Base-by-base conservation (phyloP, 805 yeast species). In the Saccharomycopsis microspora region DNA sequence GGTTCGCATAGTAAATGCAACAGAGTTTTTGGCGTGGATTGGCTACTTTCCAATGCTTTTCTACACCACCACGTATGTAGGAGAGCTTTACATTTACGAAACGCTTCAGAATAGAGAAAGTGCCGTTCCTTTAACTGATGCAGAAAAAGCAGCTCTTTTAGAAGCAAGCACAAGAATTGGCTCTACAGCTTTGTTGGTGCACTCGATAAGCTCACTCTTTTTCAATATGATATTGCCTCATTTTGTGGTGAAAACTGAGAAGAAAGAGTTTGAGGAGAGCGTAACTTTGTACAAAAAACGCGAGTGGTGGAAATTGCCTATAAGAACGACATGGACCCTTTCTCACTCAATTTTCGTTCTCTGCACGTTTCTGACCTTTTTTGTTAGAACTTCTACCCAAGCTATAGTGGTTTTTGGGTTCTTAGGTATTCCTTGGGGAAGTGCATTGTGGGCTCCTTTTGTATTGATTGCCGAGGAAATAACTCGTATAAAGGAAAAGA, bases 21-120 rank as follows among this genome's bases (percentile, higher is more conserved):
- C 78, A 1, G 81, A 79, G 58, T 74, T 78, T 50, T 75, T 75
- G 59, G 83, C 83, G 1, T 79, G 84, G 84, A 72, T 78, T 39
- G 82, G 82, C 1, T 79, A 80, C 63, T 79, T 79, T 61, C 81
- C 82, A 1, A 70, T 79, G 73, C 57, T 79, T 32, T 79, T 78
- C 52, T 79, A 78, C 56, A 77, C 82, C 3, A 74, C 84, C 3
- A 76, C 82, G 0, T 79, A 77, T 58, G 82, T 79, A 11, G 82
- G 82, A 0, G 82, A 75, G 50, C 61, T 79, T 10, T 77, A 75
- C 60, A 62, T 67, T 33, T 64, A 58, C 40, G 74, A 74, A 48
- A 53, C 58, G 33, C 60, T 57, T 41, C 46, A 53, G 7, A 50
- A 56, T 9, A 58, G 65, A 11, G 43, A 56, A 5, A 65, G 65